Percentiles rank a stretch among this genome's conserved stretches.
phyloP scores from a whole-genome alignment of 2,329 filamentous ascomycete genomes.

The Beauveria medogensis region DNA sequence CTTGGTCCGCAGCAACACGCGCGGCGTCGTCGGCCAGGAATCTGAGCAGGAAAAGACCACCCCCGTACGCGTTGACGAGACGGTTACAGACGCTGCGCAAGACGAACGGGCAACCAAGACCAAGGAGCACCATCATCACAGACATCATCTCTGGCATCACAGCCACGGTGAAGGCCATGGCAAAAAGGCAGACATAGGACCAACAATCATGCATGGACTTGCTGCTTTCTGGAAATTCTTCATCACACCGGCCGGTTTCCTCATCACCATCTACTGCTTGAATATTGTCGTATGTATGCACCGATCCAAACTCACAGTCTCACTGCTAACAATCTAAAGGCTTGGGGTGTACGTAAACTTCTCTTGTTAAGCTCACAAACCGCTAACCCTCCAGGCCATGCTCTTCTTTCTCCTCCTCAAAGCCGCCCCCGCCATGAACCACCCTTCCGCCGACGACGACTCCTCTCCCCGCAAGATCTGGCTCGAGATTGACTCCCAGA shows the following conservation, averaged over 20 bases:
- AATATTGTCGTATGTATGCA: conserved; percentile 21
- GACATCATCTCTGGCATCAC: conserved; percentile 13
- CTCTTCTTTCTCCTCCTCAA: conserved; percentile 4
- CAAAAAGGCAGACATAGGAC: conserved; percentile 18
- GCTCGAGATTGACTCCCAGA: conserved; percentile 11
- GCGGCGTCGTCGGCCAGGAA: not conserved
- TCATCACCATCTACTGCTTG: conserved; percentile 22
- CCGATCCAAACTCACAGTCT: too few species aligned
- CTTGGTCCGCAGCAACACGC: conserved; percentile 15
- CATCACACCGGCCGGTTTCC: conserved; percentile 19
- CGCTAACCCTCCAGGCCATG: conserved; percentile 5
- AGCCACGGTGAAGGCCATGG: conserved; percentile 15
- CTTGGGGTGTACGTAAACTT: conserved; percentile 19
- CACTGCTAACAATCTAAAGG: conserved; percentile 10
- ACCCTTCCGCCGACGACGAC: conserved; percentile 14
- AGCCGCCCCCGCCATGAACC: conserved; percentile 14
- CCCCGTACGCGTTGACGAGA: not conserved
- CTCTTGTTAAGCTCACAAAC: not conserved
- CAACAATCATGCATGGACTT: conserved; percentile 18
- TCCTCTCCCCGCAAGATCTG: conserved; percentile 16
- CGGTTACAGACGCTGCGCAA: not conserved
- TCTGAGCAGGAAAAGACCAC: not conserved
- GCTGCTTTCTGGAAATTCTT: conserved; percentile 24
- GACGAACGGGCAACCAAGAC: not conserved
- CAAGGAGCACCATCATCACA: conserved; percentile 8